Evolutionary conservation across 139 green algal genomes (phyloP), one percentile per base, ranked within the genome.

Genomic region (Helicosporidium sp.): DNA sequence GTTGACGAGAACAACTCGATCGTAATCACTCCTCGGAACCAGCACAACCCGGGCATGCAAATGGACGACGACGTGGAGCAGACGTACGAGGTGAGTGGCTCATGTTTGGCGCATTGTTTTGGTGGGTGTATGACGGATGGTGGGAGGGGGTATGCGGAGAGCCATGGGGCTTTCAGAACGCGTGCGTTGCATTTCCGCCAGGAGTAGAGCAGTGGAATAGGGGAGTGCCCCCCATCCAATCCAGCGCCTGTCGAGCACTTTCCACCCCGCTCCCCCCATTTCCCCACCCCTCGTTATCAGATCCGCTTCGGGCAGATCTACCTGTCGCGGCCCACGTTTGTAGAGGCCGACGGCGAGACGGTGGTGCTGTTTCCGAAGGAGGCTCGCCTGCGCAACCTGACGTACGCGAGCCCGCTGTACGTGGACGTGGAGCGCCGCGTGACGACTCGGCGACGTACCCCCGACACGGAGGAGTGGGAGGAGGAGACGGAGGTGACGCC

Each of bases 301-400:
- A 20, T 97, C 45, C 69, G 76, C 42, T 96, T 96, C 69, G 72
- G 75, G 13, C 87, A 96, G 73, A 90, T 97, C 48, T 97, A 93
- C 59, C 71, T 97, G 26, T 76, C 56, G 37, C 87, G 84, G 58
- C 89, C 89, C 2, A 80, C 82, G 27, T 82, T 92, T 53, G 90
- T 79, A 0, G 89, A 97, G 64, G 49, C 67, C 3, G 89, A 97
- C 53, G 88, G 84, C 12, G 77, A 94, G 49, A 87, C 80, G 23
- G 54, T 49, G 2, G 72, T 75, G 10, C 58, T 98, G 17, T 96
- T 95, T 52, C 89, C 89, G 17, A 90, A 89, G 46, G 87, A 95
- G 55, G 88, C 89, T 0, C 67, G 89, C 13, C 70, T 97, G 28
- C 66, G 89, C 25, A 95, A 94, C 69, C 68, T 98, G 17, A 98